These are phyloP conservation scores for Haberlea rhodopensis DNA, from an alignment of 257 asterid genomes.

Conservation along the genomic window DNA sequence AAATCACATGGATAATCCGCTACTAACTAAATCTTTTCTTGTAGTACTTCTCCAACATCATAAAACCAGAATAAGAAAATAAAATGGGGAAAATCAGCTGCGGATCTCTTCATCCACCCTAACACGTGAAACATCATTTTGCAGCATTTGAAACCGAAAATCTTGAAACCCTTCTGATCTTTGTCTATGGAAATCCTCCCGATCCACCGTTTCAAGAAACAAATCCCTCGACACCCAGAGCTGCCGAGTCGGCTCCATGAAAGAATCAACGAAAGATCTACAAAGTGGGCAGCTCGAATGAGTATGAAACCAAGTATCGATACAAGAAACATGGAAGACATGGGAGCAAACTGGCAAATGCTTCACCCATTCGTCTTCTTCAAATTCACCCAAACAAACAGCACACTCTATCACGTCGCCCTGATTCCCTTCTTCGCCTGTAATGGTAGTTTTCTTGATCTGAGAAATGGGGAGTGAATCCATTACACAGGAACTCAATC, in stretches of 20 bases:
- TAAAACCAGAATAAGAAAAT: no score
- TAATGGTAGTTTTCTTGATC: slow-evolving; percentile 42
- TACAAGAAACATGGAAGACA: slow-evolving; percentile 67
- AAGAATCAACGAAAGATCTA: slow-evolving; percentile 35
- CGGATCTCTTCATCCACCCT: no score
- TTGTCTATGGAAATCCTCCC: slow-evolving; percentile 45
- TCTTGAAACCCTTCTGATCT: slow-evolving; percentile 27
- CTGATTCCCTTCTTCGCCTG: slow-evolving; percentile 9
- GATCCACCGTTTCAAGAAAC: slow-evolving; percentile 37
- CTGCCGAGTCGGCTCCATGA: slow-evolving; percentile 3
- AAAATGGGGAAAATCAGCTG: no score
- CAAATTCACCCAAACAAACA: slow-evolving; percentile 72
- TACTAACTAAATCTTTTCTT: no score
- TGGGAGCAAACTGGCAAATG: slow-evolving; percentile 61
- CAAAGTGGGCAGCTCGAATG: slow-evolving; percentile 79
- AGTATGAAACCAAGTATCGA: slow-evolving; percentile 75
- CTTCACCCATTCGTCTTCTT: slow-evolving; percentile 65
- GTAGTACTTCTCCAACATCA: no score
- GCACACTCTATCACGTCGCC: slow-evolving; percentile 46
- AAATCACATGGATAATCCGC: no score
- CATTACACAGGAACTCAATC: slow-evolving; percentile 47
- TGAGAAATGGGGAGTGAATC: slow-evolving; percentile 62
- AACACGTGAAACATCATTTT: no score
- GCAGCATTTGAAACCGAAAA: slow-evolving; percentile 15
- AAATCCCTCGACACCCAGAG: slow-evolving; percentile 25